Conservation (phyloP, 768 basidiomycete species). For the Boletus reticulatus region DNA sequence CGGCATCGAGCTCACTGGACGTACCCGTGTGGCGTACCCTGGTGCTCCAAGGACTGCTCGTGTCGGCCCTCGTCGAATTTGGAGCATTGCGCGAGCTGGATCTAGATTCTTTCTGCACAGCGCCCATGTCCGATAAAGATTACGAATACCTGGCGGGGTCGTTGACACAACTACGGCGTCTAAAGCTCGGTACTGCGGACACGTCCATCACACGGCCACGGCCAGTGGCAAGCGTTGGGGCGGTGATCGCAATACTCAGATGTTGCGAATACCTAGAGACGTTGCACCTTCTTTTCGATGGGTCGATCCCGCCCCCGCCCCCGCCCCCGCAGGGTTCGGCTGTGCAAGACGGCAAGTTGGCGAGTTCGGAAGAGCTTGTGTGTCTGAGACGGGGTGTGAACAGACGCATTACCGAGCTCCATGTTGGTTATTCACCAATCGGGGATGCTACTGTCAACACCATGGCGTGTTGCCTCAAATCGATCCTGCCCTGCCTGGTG, state of each 20-base stretch:
- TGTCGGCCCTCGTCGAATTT: too few relatives aligned
- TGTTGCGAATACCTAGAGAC: conserved; percentile 12
- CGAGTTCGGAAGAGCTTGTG: not conserved
- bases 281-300: conserved; percentile 21
- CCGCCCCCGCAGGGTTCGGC: not conserved
- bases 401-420: conserved; percentile 6
- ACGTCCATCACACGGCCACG: not conserved
- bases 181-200: not conserved
- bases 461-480: conserved; percentile 10
- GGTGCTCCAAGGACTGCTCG: not conserved
- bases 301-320: conserved; percentile 1
- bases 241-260: conserved; percentile 12
- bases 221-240: conserved; percentile 9
- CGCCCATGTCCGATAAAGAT: too few relatives aligned
- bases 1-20: not conserved
- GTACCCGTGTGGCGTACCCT: not conserved
- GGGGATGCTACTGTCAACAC: not conserved
- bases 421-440: conserved; percentile 19
- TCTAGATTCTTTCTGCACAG: too few relatives aligned
- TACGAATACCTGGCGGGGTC: too few relatives aligned
- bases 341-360: not conserved
- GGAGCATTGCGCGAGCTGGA: too few relatives aligned
- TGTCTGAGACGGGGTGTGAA: conserved; percentile 8
- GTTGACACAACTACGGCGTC: too few relatives aligned
- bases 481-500: conserved; percentile 13